Conservation (phyloP, 495 filamentous ascomycete genomes). For the Cercophora scortea region DNA sequence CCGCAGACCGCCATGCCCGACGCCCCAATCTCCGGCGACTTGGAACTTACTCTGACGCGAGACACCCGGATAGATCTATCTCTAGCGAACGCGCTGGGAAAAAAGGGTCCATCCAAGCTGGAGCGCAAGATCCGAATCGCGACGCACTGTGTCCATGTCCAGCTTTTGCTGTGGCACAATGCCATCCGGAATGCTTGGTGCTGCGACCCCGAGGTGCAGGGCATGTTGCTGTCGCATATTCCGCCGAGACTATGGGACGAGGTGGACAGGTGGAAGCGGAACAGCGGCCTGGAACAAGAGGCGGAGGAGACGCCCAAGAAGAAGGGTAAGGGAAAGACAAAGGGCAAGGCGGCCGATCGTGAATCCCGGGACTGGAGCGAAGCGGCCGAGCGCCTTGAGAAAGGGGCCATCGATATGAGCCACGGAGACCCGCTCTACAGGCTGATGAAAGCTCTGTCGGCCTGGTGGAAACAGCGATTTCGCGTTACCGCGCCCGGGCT, state of each 20-base stretch:
- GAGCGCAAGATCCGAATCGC: slow-evolving; percentile 68
- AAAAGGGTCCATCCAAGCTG: slow-evolving; percentile 79
- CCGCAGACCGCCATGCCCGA: slow-evolving; percentile 12
- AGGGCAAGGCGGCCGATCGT: slow-evolving; percentile 8
- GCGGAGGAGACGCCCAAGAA: slow-evolving; percentile 17
- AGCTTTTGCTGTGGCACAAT: slow-evolving; percentile 83
- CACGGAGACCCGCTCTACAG: slow-evolving; percentile 74
- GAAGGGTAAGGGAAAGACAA: slow-evolving; percentile 25
- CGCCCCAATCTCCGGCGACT: slow-evolving; percentile 39
- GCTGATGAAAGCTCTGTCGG: slow-evolving; percentile 65
- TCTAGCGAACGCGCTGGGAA: slow-evolving; percentile 54
- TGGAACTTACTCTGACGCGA: slow-evolving; percentile 68
- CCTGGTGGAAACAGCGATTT: slow-evolving; percentile 87
- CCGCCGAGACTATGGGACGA: slow-evolving; percentile 58
- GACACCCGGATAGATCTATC: slow-evolving; percentile 45
- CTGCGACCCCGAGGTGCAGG: slow-evolving; percentile 71
- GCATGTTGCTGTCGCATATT: slow-evolving; percentile 64
- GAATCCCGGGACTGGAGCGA: slow-evolving; percentile 65
- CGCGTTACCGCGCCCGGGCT: slow-evolving; percentile 67
- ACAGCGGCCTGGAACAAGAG: slow-evolving; percentile 53
- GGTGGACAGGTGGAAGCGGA: slow-evolving; percentile 64
- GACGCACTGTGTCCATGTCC: slow-evolving; percentile 86
- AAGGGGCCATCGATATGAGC: slow-evolving; percentile 61
- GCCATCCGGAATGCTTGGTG: slow-evolving; percentile 78
- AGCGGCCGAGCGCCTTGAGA: slow-evolving; percentile 59